These are phyloP conservation scores for Shiraia sp. DNA, from an alignment of 2,329 filamentous ascomycete genomes.

Conservation along the genomic window DNA sequence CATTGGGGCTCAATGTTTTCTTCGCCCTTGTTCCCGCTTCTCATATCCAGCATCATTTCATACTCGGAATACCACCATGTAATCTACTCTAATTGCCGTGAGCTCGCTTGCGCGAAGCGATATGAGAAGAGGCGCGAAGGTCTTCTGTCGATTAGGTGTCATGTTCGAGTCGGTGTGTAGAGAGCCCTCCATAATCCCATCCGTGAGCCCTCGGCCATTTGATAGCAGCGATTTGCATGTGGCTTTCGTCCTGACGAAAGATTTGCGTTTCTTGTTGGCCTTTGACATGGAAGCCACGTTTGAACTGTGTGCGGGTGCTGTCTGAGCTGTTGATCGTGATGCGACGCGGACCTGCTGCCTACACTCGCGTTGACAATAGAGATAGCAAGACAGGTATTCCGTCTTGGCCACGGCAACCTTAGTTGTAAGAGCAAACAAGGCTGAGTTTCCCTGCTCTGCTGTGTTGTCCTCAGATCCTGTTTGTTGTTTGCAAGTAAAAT, in stretches of 20 bases:
- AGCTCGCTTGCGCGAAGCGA: constrained; percentile 19
- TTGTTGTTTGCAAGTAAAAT: too few species aligned
- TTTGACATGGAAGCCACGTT: constrained; percentile 2
- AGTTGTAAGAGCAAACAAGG: too few species aligned
- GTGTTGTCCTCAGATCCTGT: too few species aligned
- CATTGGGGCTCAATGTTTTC: constrained; percentile 1
- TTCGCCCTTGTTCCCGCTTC: constrained; percentile 7
- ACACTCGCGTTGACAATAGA: constrained; percentile 3
- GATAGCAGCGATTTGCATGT: constrained; percentile 7
- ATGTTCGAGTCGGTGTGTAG: constrained; percentile 1
- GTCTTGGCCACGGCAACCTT: too few species aligned
- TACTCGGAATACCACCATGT: constrained; percentile 20
- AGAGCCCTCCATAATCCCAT: too few species aligned
- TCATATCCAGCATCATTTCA: constrained; percentile 14
- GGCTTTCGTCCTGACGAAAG: constrained; percentile 3
- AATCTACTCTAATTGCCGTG: constrained; percentile 14
- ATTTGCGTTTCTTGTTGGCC: constrained; percentile 2
- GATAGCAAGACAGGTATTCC: too few species aligned
- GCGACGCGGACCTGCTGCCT: not conserved
- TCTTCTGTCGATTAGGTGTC: constrained; percentile 15
- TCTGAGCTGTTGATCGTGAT: constrained; percentile 1
- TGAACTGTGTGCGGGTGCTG: not conserved
- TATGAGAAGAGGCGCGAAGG: constrained; percentile 21
- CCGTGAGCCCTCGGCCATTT: too few species aligned
- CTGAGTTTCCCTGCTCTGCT: too few species aligned